Base-by-base conservation (phyloP, 2,329 filamentous ascomycete genomes). In the Beauveria varroae region DNA sequence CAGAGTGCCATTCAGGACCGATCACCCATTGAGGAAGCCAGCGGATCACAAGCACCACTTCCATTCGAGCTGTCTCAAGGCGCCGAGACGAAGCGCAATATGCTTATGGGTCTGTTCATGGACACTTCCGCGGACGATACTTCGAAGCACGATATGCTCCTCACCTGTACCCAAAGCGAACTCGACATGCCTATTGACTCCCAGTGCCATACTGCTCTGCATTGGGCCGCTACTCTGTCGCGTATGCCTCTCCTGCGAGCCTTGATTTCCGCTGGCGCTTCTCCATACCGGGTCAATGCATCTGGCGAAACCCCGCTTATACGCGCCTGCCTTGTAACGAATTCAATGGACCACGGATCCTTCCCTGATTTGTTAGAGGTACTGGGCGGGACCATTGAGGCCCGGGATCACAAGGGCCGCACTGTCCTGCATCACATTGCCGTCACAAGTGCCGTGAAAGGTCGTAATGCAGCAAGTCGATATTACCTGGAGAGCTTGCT, bases 381-480 rank as follows among this genome's bases (percentile, higher is more conserved):
- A 0, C 81, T 99, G 7, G 91, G 92, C 12, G 85, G 90, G 28
- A 93, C 93, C 0, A 96, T 99, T 64, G 93, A 98, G 67, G 86
- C 96, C 49, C 84, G 91, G 24, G 95, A 99, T 72, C 86, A 90
- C 50, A 92, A 92, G 73, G 93, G 93, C 9, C 84, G 95, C 43
- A 98, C 93, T 0, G 92, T 98, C 16, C 79, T 99, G 26, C 95
- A 99, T 70, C 95, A 99, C 70, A 98, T 99, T 68, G 93, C 95
- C 5, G 86, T 98, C 40, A 96, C 95, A 18, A 97, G 93, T 64
- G 95, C 93, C 7, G 95, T 98, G 68, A 96, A 96, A 71, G 93
- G 93, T 7, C 86, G 95, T 54, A 93, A 91, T 62, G 87, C 91
- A 47, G 93, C 95, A 24, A 96, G 92, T 71, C 90, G 93, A 66